A percentile compares a stretch with the other conserved stretches of the same genome.
These are phyloP conservation scores for Schrenkiella parvula DNA, from an alignment of 345 rosid genomes.

Conservation along the genomic window DNA sequence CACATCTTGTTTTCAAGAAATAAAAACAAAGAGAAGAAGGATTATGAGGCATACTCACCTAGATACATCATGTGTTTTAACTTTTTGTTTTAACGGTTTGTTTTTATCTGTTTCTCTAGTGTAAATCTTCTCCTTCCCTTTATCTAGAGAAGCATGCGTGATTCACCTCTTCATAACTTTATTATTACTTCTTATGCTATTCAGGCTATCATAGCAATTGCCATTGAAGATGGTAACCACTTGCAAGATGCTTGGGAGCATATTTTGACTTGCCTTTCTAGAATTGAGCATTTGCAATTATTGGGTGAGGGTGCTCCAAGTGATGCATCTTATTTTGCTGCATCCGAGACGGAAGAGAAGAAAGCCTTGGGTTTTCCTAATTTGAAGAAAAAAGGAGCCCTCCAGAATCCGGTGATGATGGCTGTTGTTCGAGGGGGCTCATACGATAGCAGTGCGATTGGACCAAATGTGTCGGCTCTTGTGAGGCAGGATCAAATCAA, in stretches of 20 bases:
- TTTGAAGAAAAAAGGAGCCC: constrained; percentile 77
- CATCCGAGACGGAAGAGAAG: constrained; percentile 72
- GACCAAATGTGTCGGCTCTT: constrained; percentile 57
- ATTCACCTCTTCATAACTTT: constrained; percentile 4
- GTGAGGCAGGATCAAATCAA: constrained; percentile 76
- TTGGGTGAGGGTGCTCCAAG: constrained; percentile 96
- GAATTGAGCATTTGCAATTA: constrained; percentile 91
- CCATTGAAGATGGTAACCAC: constrained; percentile 92
- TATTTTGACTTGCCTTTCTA: constrained; percentile 88
- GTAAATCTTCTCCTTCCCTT: constrained; percentile 1
- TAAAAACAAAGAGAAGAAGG: background rate
- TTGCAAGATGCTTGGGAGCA: constrained; percentile 98
- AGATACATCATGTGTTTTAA: background rate
- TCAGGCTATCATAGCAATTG: constrained; percentile 90
- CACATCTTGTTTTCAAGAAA: background rate
- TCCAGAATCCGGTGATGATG: constrained; percentile 89
- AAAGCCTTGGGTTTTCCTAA: constrained; percentile 60
- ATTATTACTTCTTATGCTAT: constrained; percentile 14
- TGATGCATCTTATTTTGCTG: constrained; percentile 76
- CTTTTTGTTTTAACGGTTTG: background rate
- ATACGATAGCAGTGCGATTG: constrained; percentile 74
- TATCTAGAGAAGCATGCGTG: background rate
- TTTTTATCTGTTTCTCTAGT: constrained; percentile 2
- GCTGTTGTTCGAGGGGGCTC: constrained; percentile 98
- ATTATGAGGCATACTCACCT: constrained; percentile 9